Base-by-base conservation (phyloP, 306 rosid species). In the Alnus rubra region DNA sequence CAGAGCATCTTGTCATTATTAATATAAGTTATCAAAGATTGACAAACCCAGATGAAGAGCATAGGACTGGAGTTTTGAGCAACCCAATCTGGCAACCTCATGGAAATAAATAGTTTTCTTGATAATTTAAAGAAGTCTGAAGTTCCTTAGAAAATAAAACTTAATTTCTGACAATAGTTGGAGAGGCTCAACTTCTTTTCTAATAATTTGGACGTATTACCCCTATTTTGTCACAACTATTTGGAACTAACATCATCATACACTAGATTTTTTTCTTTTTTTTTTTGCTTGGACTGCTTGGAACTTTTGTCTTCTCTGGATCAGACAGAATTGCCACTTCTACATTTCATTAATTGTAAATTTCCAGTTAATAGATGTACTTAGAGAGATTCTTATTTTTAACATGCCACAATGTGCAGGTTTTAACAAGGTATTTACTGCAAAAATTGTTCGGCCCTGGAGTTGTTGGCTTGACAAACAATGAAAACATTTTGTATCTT, bases 391-490 rank as follows among this genome's bases (percentile, higher is more conserved):
- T 73, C 64, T 84, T 16, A 82, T 76, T 72, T 84, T 68, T 14
- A 37, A 62, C 72, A 15, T 65, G 49, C 72, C 18, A 18, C 33
- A 45, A 10, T 48, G 19, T 83, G 88, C 89, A 94, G 97, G 87
- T 94, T 51, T 74, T 91, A 54, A 89, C 97, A 37, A 94, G 98
- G 84, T 87, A 92, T 76, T 83, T 84, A 14, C 90, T 92, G 80
- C 89, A 92, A 63, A 91, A 88, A 49, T 80, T 94, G 73, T 94
- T 92, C 80, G 97, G 97, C 44, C 97, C 97, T 1, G 87, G 78
- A 31, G 85, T 67, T 53, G 89, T 87, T 30, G 76, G 74, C 18
- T 89, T 88, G 80, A 92, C 98, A 62, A 87, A 84, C 74, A 31
- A 91, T 76, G 73, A 79, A 44, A 86, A 82, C 52, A 67, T 91